Conservation (phyloP, 2,329 filamentous ascomycete genomes). For the Erysiphe neolycopersici region DNA sequence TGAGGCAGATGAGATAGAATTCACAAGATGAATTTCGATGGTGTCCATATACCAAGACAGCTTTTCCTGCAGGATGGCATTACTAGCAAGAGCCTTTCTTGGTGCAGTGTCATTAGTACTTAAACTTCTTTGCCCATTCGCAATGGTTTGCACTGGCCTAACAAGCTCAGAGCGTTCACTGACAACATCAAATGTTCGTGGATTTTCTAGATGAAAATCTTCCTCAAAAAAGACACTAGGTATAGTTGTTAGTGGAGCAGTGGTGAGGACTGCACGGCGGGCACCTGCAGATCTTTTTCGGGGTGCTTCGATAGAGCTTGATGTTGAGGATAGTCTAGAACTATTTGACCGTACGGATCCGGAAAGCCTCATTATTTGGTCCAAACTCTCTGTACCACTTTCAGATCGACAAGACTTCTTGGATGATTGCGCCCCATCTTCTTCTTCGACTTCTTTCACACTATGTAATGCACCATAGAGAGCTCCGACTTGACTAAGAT, state of each 20-base stretch:
- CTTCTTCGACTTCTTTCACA: conserved; percentile 51
- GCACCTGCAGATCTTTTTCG: conserved; percentile 23
- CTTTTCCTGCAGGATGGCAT: conserved; percentile 93
- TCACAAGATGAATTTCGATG: conserved; percentile 87
- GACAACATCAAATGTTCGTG: conserved; percentile 84
- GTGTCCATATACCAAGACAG: conserved; percentile 99
- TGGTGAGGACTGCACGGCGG: conserved; percentile 38
- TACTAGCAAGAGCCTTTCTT: conserved; percentile 75
- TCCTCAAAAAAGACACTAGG: conserved; percentile 86
- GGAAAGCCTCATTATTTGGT: conserved; percentile 7
- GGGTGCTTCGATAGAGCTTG: conserved; percentile 12
- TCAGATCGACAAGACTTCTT: conserved; percentile 15
- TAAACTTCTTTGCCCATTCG: conserved; percentile 22
- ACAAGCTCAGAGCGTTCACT: conserved; percentile 94
- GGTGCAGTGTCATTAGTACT: conserved; percentile 34
- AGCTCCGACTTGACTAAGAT: conserved; percentile 60
- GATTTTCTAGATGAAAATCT: conserved; percentile 85
- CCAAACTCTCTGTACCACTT: conserved; percentile 16
- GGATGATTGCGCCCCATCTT: conserved; percentile 17
- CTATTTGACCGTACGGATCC: conserved; percentile 8
- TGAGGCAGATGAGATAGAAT: conserved; percentile 84
- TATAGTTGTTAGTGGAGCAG: conserved; percentile 60
- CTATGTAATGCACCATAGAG: conserved; percentile 75
- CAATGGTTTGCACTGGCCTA: conserved; percentile 29
- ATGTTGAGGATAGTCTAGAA: conserved; percentile 17